Conservation (phyloP, 306 rosid genomes). For the Gastrolobium bilobum region DNA sequence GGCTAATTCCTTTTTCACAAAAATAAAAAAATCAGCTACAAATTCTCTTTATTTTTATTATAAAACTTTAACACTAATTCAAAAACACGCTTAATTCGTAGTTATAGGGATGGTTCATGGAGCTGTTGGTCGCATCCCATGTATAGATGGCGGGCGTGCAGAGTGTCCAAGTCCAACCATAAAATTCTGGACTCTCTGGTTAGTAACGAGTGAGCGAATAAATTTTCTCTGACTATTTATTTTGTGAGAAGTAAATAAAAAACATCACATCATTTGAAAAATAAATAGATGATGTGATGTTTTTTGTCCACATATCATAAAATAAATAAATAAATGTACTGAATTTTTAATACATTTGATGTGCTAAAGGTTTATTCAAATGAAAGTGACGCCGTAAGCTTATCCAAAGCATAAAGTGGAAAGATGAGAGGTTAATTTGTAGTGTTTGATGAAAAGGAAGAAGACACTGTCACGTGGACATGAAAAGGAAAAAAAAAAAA, state of each 20-base stretch:
- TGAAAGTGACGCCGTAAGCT: constrained; percentile 36
- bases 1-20: too few relatives aligned
- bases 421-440: constrained; percentile 44
- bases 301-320: too few relatives aligned
- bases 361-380: too few relatives aligned
- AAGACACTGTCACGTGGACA: constrained; percentile 50
- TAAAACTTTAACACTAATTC: background rate
- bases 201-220: too few relatives aligned
- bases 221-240: too few relatives aligned
- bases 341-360: too few relatives aligned
- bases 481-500: background rate
- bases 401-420: constrained; percentile 54
- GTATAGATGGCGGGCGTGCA: background rate
- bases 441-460: constrained; percentile 24
- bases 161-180: constrained; percentile 46
- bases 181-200: constrained; percentile 51
- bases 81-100: background rate
- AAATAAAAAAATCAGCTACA: background rate
- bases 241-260: too few relatives aligned
- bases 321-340: too few relatives aligned
- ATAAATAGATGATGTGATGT: too few relatives aligned
- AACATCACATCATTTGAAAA: too few relatives aligned
- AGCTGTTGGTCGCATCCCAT: constrained; percentile 43
- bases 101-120: background rate
- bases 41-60: background rate